Conservation (phyloP, 1,139 yeast genomes). For the Saccharomyces hybrid region DNA sequence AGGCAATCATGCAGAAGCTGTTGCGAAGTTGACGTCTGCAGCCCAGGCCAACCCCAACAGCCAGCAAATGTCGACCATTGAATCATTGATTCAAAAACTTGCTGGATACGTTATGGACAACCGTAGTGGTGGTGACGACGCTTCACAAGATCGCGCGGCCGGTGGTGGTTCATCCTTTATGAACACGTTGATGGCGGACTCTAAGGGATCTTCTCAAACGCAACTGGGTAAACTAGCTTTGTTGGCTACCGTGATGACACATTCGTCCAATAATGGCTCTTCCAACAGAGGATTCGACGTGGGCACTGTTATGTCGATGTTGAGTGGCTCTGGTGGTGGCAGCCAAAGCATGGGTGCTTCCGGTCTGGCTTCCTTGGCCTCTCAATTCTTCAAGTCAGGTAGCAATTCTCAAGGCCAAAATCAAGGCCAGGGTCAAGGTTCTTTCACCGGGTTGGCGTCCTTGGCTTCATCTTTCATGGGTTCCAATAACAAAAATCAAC, state of each 20-base stretch:
- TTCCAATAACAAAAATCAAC: slow-evolving; percentile 1
- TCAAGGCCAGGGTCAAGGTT: slow-evolving; percentile 5
- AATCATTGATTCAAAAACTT: slow-evolving; percentile 18
- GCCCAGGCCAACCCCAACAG: slow-evolving; percentile 21
- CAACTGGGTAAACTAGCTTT: slow-evolving; percentile 29
- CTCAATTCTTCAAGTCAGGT: slow-evolving; percentile 14
- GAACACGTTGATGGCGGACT: slow-evolving; percentile 17
- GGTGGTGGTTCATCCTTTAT: slow-evolving; percentile 23
- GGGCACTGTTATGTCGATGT: slow-evolving; percentile 21
- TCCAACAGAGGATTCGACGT: slow-evolving; percentile 17
- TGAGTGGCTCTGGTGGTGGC: slow-evolving; percentile 9
- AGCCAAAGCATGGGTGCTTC: slow-evolving; percentile 15
- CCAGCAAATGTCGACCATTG: slow-evolving; percentile 21
- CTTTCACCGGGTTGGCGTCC: slow-evolving; percentile 6
- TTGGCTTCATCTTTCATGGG: slow-evolving; percentile 7
- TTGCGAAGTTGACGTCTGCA: slow-evolving; percentile 25
- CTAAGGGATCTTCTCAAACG: slow-evolving; percentile 23
- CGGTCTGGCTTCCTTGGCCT: slow-evolving; percentile 22
- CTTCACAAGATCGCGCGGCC: slow-evolving; percentile 8
- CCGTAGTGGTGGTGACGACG: slow-evolving; percentile 9
- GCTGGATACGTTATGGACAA: slow-evolving; percentile 19
- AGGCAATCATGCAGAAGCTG: slow-evolving; percentile 26
- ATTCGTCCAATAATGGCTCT: slow-evolving; percentile 10
- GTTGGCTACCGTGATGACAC: slow-evolving; percentile 19
- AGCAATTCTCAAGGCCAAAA: background rate